Conservation (phyloP, 768 basidiomycete species). For the Psilocybe subaeruginosa region DNA sequence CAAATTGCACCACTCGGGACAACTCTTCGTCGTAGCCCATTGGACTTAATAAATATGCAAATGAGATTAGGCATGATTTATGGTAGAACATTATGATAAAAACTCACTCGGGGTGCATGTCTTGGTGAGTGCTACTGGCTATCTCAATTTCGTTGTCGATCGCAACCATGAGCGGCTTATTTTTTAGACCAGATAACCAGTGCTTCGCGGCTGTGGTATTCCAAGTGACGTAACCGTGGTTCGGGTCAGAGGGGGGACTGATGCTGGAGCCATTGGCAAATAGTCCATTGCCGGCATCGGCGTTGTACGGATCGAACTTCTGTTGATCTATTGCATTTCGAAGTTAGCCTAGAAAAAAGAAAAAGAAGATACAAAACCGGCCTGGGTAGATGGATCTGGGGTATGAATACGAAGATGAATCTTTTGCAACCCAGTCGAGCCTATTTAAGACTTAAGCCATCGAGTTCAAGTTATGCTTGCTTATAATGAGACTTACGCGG, state of each 20-base stretch:
- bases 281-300: slow-evolving; percentile 51
- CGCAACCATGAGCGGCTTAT: slow-evolving; percentile 51
- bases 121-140: slow-evolving; percentile 53
- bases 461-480: neutral
- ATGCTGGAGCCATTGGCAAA: slow-evolving; percentile 50
- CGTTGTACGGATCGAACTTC: slow-evolving; percentile 48
- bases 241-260: slow-evolving; percentile 37
- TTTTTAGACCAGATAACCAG: slow-evolving; percentile 47
- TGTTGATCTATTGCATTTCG: slow-evolving; percentile 36
- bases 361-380: slow-evolving; percentile 16
- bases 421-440: slow-evolving; percentile 61
- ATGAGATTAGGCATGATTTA: neutral
- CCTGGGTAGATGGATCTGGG: slow-evolving; percentile 46
- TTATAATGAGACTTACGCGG: slow-evolving; percentile 41
- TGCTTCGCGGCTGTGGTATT: slow-evolving; percentile 45
- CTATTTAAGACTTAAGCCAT: slow-evolving; percentile 24
- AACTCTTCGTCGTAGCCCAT: slow-evolving; percentile 57
- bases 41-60: slow-evolving; percentile 28
- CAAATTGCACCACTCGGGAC: slow-evolving; percentile 42
- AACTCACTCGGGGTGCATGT: slow-evolving; percentile 54
- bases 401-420: slow-evolving; percentile 54
- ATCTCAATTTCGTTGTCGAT: slow-evolving; percentile 65
- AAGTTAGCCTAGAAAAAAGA: neutral
- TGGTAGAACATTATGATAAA: neutral
- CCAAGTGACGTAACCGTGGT: slow-evolving; percentile 47